phyloP scores from a whole-genome alignment of 371 early-diverging fungal genomes.

The Saksenaea vasiformis region DNA sequence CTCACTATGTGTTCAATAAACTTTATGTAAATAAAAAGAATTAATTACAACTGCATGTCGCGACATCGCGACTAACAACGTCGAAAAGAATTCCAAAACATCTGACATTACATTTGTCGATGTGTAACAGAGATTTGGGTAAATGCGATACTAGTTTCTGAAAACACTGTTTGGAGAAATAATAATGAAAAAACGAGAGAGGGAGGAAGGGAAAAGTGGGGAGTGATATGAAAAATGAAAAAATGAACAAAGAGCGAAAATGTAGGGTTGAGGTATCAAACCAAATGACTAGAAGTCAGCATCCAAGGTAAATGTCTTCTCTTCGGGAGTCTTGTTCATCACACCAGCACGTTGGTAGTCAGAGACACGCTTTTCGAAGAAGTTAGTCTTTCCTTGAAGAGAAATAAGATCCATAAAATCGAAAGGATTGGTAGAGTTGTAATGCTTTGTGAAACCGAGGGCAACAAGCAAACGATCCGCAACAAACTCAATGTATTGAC shows the following conservation, averaged over 20 bases:
- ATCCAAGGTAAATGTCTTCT: constrained; percentile 80
- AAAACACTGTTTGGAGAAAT: neutral
- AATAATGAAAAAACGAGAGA: neutral
- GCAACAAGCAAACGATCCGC: constrained; percentile 96
- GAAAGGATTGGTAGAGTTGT: constrained; percentile 95
- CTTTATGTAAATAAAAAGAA: too few species aligned
- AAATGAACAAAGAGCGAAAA: neutral
- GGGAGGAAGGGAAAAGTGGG: neutral
- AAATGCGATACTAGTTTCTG: too few species aligned
- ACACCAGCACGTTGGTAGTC: constrained; percentile 99
- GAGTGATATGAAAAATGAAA: constrained; percentile 2
- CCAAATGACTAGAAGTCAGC: constrained; percentile 73
- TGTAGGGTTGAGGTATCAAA: constrained; percentile 6
- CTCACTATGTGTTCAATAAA: too few species aligned
- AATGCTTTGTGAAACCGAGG: constrained; percentile 90
- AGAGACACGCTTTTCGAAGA: constrained; percentile 99
- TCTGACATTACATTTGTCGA: too few species aligned
- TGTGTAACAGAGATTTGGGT: too few species aligned
- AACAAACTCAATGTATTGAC: constrained; percentile 99
- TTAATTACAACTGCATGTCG: too few species aligned
- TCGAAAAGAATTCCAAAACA: too few species aligned
- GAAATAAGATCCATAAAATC: constrained; percentile 99
- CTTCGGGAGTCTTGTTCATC: constrained; percentile 72
- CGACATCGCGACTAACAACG: too few species aligned
- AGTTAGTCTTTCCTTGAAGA: constrained; percentile 99